Evolutionary conservation across 495 filamentous ascomycete genomes (phyloP).

Genomic region (Penicillium atrosanguineum): DNA sequence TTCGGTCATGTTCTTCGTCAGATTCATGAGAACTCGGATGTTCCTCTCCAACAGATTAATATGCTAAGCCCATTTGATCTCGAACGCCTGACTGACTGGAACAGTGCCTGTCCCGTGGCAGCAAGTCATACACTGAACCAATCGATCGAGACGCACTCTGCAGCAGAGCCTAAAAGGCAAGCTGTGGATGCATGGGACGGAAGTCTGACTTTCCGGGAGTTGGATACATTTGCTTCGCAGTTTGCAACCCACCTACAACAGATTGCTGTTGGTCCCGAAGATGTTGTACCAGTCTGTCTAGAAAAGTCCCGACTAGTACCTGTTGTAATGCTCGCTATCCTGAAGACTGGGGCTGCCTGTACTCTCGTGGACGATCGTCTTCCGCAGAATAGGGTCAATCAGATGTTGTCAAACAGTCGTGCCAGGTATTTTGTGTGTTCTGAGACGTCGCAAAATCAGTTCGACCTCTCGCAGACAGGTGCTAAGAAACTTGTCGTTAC

Average conservation of each 20-base stretch:
- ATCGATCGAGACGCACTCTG: not conserved
- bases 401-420: not conserved
- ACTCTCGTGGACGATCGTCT: conserved; percentile 5
- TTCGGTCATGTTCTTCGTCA: not conserved
- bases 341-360: conserved; percentile 47
- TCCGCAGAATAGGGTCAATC: not conserved
- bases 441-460: not conserved
- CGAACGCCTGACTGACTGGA: no score
- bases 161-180: not conserved
- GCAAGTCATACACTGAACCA: no score
- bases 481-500: not conserved
- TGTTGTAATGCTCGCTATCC: conserved; percentile 42
- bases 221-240: conserved; percentile 1
- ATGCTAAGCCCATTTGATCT: no score
- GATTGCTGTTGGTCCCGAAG: conserved; percentile 31
- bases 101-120: no score
- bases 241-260: conserved; percentile 4
- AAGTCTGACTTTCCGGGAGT: conserved; percentile 12
- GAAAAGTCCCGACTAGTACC: conserved; percentile 52
- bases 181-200: conserved; percentile 22
- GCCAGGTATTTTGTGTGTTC: not conserved
- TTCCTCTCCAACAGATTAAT: not conserved
- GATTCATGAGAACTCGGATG: not conserved
- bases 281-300: conserved; percentile 50
- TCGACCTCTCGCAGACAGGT: not conserved